Evolutionary conservation across 768 basidiomycete species (phyloP).

Genomic region (Pleurotus djamor): DNA sequence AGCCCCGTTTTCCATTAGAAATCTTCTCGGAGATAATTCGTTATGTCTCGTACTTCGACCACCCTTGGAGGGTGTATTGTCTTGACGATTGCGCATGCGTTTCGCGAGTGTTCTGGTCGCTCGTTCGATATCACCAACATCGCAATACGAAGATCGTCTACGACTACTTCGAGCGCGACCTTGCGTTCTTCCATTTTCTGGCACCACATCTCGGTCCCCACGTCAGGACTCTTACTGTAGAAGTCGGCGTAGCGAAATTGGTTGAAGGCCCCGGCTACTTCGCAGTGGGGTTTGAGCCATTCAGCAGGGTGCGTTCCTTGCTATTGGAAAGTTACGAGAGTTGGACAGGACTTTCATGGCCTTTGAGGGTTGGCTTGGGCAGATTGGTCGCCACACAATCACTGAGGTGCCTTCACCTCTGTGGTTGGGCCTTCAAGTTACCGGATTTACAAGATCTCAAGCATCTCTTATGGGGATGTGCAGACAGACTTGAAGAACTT

Average conservation of each 20-base stretch:
- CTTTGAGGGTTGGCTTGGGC: neutral
- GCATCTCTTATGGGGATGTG: neutral
- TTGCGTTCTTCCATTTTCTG: neutral
- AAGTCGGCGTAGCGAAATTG: neutral
- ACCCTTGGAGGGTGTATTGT: neutral
- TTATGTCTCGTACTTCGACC: neutral
- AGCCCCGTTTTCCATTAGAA: neutral
- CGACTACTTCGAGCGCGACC: neutral
- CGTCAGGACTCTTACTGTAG: neutral
- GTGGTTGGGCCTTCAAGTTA: neutral
- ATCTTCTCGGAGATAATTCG: neutral
- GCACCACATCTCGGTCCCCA: neutral
- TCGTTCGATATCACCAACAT: neutral
- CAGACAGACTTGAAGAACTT: neutral
- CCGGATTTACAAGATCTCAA: neutral
- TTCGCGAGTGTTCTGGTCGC: neutral
- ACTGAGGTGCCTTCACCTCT: neutral
- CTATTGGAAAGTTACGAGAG: neutral
- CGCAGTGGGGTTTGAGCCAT: neutral
- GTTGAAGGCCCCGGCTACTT: neutral
- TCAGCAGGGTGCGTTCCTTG: neutral
- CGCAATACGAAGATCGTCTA: neutral
- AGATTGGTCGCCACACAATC: neutral
- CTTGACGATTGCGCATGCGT: neutral
- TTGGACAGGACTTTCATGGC: neutral